Base-by-base conservation (phyloP, 345 rosid species). In the Hypericum perforatum region DNA sequence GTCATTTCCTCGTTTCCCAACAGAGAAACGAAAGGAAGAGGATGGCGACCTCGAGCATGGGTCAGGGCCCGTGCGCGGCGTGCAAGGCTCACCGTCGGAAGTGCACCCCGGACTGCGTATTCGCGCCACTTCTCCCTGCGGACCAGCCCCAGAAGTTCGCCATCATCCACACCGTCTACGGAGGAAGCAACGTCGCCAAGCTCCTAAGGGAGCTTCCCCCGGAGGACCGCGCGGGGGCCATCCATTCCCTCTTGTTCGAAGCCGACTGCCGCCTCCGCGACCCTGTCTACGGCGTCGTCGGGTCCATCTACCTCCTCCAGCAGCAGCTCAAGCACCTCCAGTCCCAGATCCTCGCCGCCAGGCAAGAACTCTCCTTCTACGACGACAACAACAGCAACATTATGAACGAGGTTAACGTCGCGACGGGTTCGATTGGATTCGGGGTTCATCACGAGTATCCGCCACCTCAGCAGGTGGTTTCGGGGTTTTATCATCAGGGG, bases 151-250 rank as follows among this genome's bases (percentile, higher is more conserved):
- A 75, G 45, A 85, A 80, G 56, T 91, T 91, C 11, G 88, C 95
- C 36, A 79, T 73, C 60, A 89, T 91, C 12, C 98, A 91, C 71
- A 91, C 85, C 69, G 95, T 91, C 38, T 91, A 85, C 51, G 98
- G 96, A 2, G 96, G 95, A 2, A 91, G 98, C 67, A 91, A 91
- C 60, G 98, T 91, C 11, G 88, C 88, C 75, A 91, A 91, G 82
- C 78, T 91, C 66, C 82, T 88, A 38, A 53, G 60, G 0, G 96
- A 85, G 37, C 90, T 91, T 7, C 94, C 95, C 0, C 90, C 81
- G 62, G 86, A 85, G 69, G 95, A 91, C 53, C 79, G 98, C 2
- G 86, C 87, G 65, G 98, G 88, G 49, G 77, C 98, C 0, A 92
- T 78, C 43, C 85, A 88, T 54, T 88, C 98, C 0, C 74, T 91